Percentiles rank a stretch among this genome's conserved stretches.
Conservation (phyloP, 2,329 filamentous ascomycete genomes). For the Apiospora phragmitis region DNA sequence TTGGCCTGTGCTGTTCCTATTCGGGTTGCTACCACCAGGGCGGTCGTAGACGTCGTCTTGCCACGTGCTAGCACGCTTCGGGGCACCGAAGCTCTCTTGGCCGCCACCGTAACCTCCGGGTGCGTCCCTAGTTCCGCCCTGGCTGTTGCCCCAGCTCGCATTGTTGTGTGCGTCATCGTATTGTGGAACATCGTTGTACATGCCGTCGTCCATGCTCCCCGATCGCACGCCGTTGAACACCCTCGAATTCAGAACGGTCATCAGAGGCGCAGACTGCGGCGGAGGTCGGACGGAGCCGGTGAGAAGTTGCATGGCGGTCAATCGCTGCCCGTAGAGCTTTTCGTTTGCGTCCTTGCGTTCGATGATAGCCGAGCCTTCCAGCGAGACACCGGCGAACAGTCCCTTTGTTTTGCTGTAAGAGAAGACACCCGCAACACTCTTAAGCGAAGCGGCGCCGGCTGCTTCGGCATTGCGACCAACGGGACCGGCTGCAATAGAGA, state of each 20-base stretch:
- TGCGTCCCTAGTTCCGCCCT: constrained; percentile 42
- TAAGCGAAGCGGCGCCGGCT: constrained; percentile 87
- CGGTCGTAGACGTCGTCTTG: constrained; percentile 74
- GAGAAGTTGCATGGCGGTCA: constrained; percentile 81
- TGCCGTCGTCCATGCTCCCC: constrained; percentile 54
- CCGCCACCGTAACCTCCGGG: constrained; percentile 1
- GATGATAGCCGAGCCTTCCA: constrained; percentile 91
- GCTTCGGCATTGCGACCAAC: constrained; percentile 95
- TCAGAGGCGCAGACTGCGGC: constrained; percentile 78
- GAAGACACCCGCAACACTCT: constrained; percentile 88
- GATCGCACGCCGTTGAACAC: constrained; percentile 70
- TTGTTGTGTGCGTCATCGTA: constrained; percentile 85
- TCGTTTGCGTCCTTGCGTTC: constrained; percentile 96
- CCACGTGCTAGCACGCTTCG: constrained; percentile 70
- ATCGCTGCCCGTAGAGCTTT: constrained; percentile 84
- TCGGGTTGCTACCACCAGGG: constrained; percentile 41
- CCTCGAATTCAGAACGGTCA: constrained; percentile 81
- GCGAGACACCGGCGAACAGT: constrained; percentile 89
- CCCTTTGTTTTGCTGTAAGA: constrained; percentile 98
- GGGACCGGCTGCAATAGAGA: constrained; percentile 91
- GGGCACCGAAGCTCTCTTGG: constrained; percentile 54
- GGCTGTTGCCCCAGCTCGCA: constrained; percentile 83
- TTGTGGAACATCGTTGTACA: constrained; percentile 93
- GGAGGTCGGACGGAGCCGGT: constrained; percentile 77
- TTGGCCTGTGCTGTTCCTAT: constrained; percentile 56